Evolutionary conservation across 1,139 yeast genomes (phyloP).

Genomic region (Diutina rugosa): DNA sequence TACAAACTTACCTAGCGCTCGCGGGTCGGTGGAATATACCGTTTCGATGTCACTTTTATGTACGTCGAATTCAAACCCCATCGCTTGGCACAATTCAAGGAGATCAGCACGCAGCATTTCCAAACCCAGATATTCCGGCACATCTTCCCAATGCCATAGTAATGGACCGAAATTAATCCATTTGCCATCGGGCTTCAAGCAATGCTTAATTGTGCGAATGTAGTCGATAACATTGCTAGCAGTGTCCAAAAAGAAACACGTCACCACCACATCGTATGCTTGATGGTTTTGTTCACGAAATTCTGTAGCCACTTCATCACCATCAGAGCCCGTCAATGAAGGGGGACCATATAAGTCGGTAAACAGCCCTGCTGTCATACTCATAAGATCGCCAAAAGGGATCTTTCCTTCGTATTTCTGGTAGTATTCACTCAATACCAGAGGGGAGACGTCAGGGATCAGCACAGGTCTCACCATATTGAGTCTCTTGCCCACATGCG

Average conservation of each 20-base stretch:
- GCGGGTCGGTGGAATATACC: constrained; percentile 43
- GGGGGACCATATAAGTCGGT: constrained; percentile 59
- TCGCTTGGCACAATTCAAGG: constrained; percentile 26
- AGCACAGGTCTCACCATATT: constrained; percentile 36
- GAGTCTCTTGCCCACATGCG: constrained; percentile 30
- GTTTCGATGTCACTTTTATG: constrained; percentile 32
- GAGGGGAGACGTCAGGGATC: constrained; percentile 41
- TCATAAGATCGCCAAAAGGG: constrained; percentile 40
- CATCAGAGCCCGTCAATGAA: constrained; percentile 19
- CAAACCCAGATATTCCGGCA: constrained; percentile 29
- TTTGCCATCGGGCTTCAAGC: constrained; percentile 28
- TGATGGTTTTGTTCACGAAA: constrained; percentile 28
- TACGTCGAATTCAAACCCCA: constrained; percentile 43
- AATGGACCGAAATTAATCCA: constrained; percentile 87
- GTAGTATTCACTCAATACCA: constrained; percentile 13
- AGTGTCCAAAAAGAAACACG: constrained; percentile 75
- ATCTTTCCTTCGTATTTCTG: constrained; percentile 16
- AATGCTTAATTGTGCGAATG: constrained; percentile 40
- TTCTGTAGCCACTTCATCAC: constrained; percentile 18
- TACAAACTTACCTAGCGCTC: constrained; percentile 41
- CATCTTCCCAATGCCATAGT: constrained; percentile 74
- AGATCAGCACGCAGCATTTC: constrained; percentile 57
- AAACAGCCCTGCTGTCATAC: constrained; percentile 75
- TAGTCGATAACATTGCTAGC: constrained; percentile 64
- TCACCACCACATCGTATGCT: constrained; percentile 43